phyloP scores from a whole-genome alignment of 345 rosid genomes.

The Aquilaria yunnanensis region DNA sequence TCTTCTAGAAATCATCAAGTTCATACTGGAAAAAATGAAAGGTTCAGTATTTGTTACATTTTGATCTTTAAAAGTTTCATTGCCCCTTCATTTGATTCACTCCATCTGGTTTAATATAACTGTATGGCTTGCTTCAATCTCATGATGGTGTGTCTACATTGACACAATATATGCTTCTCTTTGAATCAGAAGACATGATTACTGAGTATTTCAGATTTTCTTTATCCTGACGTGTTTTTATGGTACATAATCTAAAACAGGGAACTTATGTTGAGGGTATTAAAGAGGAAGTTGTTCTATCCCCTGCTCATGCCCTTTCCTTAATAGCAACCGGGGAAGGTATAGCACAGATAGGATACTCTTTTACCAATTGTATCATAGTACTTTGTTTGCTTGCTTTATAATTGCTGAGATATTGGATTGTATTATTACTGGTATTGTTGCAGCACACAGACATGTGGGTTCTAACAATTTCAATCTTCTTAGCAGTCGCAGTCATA shows the following conservation, averaged over 20 bases:
- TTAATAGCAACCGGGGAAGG: conserved; percentile 98
- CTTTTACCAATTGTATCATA: neutral
- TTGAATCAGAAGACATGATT: neutral
- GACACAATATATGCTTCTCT: neutral
- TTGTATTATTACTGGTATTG: conserved; percentile 15
- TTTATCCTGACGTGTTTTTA: conserved; percentile 10
- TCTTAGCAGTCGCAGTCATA: conserved; percentile 96
- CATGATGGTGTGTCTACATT: neutral
- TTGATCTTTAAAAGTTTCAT: neutral
- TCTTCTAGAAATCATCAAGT: neutral
- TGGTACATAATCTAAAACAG: conserved; percentile 29
- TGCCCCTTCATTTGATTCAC: conserved; percentile 13
- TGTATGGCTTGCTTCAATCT: neutral
- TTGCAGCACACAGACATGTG: conserved; percentile 87
- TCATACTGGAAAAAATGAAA: no score
- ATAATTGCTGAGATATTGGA: neutral
- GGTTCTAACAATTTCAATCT: conserved; percentile 95
- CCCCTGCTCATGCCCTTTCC: conserved; percentile 97
- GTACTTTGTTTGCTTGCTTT: neutral
- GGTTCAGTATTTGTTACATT: neutral
- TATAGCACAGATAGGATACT: conserved; percentile 13
- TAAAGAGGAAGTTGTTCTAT: conserved; percentile 93
- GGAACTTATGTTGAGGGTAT: conserved; percentile 89
- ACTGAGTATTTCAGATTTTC: conserved; percentile 5
- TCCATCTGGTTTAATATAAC: neutral